Conservation (phyloP, 2,329 filamentous ascomycete genomes). For the Aspergillus clavatus region DNA sequence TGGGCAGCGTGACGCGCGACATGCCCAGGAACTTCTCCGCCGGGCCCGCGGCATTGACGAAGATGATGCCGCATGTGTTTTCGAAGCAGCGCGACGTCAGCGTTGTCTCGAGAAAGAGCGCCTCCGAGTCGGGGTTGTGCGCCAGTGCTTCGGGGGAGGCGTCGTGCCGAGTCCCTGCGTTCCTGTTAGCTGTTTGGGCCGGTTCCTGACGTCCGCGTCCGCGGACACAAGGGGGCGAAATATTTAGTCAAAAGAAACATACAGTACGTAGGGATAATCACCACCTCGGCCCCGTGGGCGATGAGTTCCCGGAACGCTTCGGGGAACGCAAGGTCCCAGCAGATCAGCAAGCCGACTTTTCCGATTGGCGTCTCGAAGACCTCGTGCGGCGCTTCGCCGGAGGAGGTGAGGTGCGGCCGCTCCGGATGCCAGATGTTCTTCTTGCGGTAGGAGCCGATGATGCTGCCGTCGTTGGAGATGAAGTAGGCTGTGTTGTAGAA, state of each 20-base stretch:
- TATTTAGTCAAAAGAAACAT: no score
- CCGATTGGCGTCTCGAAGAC: constrained; percentile 45
- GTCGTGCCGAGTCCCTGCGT: constrained; percentile 42
- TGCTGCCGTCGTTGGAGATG: constrained; percentile 47
- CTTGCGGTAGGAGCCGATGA: constrained; percentile 51
- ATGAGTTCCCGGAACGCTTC: constrained; percentile 54
- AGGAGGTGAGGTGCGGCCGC: neutral
- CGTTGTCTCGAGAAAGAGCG: constrained; percentile 47
- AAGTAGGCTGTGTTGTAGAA: constrained; percentile 47
- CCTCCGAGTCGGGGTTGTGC: constrained; percentile 47
- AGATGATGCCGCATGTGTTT: constrained; percentile 53
- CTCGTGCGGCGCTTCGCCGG: neutral
- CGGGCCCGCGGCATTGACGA: constrained; percentile 53
- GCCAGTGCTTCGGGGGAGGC: constrained; percentile 44
- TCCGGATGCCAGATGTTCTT: constrained; percentile 20
- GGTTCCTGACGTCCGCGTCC: no score
- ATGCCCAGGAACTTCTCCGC: constrained; percentile 49
- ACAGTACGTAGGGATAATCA: constrained; percentile 54
- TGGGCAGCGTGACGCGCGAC: constrained; percentile 51
- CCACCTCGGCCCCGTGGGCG: constrained; percentile 48
- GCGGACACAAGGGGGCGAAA: no score
- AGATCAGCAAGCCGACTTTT: constrained; percentile 51
- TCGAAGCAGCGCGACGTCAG: constrained; percentile 52
- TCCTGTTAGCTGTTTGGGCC: no score
- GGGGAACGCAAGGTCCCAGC: constrained; percentile 55